Evolutionary conservation across 2,329 filamentous ascomycete genomes (phyloP), one percentile per base, ranked within the genome.

Genomic region (Aspergillus candidus): DNA sequence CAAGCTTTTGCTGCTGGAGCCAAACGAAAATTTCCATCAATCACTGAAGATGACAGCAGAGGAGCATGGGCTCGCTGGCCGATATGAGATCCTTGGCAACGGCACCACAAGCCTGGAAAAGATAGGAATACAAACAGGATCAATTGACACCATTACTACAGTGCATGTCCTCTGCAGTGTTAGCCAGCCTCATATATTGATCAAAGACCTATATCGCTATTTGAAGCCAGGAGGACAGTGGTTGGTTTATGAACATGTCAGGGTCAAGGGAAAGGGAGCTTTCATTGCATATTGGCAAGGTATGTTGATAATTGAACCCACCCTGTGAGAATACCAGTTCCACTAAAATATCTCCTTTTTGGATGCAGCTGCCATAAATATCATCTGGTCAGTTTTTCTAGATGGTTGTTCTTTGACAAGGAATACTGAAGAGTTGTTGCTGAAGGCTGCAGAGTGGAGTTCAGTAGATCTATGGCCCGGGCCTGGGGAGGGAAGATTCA

Each of bases 141-240:
- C 31, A 3, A 27, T 46, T 12, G 43, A 46, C 35, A 46, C 43
- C 3, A 34, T 46, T 18, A 32, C 15, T 11, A 46, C 43, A 35
- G 38, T 46, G 15, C 43, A 46, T 41, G 43, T 46, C 17, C 18
- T 46, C 27, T 46, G 43, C 30, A 46, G 43, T 38, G 43, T 46
- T 14, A 13, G 27, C 11, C 10, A 5, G 7, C 37, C 37, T 10
- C 38, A 33, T 10, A 13, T 11, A 5, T n/a, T 41, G 17, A 17
- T 46, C 8, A 32, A 22, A 6, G 13, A 14, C 13, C 31, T 46
- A 22, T 46, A 46, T 32, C 7, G 27, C 6, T 38, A 35, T 30
- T 14, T 46, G 31, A 41, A 40, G 18, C 38, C 30, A 11, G 38
- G 38, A 15, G 43, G 43, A 29, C 27, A 41, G 15, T 46, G 43